Percentiles rank a stretch among this genome's conserved stretches.
Conservation (phyloP, 1,284 basidiomycete species). For the Mycena sp. region DNA sequence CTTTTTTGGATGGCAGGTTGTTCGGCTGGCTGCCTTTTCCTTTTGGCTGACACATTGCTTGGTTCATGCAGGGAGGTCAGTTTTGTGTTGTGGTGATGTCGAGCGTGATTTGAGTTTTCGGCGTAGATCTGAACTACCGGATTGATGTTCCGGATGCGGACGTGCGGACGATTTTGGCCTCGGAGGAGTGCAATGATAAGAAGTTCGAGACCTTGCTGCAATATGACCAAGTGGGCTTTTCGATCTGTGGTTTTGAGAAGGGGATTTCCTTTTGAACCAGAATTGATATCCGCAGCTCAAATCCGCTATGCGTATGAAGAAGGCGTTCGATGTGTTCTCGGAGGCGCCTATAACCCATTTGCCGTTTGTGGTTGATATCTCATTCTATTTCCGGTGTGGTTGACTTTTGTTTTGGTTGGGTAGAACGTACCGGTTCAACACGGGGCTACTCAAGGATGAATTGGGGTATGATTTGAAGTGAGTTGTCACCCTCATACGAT, state of each 20-base stretch:
- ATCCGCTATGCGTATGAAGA: conserved; percentile 52
- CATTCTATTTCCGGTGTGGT: conserved; percentile 7
- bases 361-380: conserved; percentile 70
- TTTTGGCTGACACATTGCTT: conserved; percentile 10
- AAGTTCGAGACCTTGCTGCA: conserved; percentile 53
- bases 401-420: neutral
- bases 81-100: conserved; percentile 11
- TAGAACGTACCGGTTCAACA: conserved; percentile 76
- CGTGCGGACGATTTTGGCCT: conserved; percentile 60
- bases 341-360: conserved; percentile 65
- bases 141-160: conserved; percentile 71
- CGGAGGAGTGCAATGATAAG: conserved; percentile 52
- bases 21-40: neutral
- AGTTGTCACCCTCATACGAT: no score
- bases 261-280: no score
- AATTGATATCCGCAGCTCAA: conserved; percentile 54
- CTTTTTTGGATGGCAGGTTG: conserved; percentile 75
- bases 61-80: conserved; percentile 69
- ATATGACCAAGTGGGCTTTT: conserved; percentile 81
- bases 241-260: no score
- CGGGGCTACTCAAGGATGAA: conserved; percentile 57
- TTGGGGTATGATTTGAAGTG: conserved; percentile 77
- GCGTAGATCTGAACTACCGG: conserved; percentile 78
- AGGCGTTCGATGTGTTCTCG: conserved; percentile 67
- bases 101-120: neutral